A percentile compares a stretch with the other conserved stretches of the same genome.
These are phyloP conservation scores for Chalciporus chontae DNA, from an alignment of 768 basidiomycete genomes.

Conservation along the genomic window DNA sequence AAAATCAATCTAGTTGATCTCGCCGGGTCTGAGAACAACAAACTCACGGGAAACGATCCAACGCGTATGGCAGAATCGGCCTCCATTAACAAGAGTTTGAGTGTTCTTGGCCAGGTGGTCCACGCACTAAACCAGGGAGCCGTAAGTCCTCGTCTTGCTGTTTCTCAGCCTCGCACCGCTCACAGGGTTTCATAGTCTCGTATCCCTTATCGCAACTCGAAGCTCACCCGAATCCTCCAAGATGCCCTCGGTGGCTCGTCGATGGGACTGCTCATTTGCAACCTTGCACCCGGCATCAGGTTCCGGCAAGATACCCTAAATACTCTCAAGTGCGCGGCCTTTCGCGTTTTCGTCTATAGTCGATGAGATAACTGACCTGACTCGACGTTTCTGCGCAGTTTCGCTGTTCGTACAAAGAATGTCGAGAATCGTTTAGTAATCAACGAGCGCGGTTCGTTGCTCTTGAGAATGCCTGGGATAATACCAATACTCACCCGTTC, in stretches of 20 bases:
- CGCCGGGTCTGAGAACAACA: slow-evolving; percentile 91
- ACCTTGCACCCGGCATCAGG: slow-evolving; percentile 77
- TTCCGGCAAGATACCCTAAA: slow-evolving; percentile 87
- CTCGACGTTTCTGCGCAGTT: slow-evolving; percentile 40
- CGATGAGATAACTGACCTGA: background rate
- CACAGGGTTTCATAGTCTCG: slow-evolving; percentile 45
- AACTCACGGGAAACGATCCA: slow-evolving; percentile 82
- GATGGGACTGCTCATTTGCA: slow-evolving; percentile 79
- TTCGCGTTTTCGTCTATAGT: background rate
- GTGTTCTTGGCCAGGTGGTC: slow-evolving; percentile 84
- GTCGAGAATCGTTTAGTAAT: slow-evolving; percentile 79
- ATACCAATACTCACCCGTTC: background rate
- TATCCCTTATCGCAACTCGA: slow-evolving; percentile 88
- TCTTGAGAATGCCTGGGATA: background rate
- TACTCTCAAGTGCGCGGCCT: slow-evolving; percentile 70
- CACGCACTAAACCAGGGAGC: slow-evolving; percentile 76
- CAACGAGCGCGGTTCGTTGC: slow-evolving; percentile 64
- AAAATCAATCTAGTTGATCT: slow-evolving; percentile 87
- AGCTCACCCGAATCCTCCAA: slow-evolving; percentile 85
- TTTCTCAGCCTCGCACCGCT: slow-evolving; percentile 1
- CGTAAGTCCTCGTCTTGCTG: slow-evolving; percentile 31
- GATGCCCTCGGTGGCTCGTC: slow-evolving; percentile 84
- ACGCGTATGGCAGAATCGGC: slow-evolving; percentile 86
- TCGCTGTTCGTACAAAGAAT: slow-evolving; percentile 81
- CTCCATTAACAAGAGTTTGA: slow-evolving; percentile 88